Evolutionary conservation across 768 basidiomycete genomes (phyloP).

Genomic region (Tulasnella calospora): DNA sequence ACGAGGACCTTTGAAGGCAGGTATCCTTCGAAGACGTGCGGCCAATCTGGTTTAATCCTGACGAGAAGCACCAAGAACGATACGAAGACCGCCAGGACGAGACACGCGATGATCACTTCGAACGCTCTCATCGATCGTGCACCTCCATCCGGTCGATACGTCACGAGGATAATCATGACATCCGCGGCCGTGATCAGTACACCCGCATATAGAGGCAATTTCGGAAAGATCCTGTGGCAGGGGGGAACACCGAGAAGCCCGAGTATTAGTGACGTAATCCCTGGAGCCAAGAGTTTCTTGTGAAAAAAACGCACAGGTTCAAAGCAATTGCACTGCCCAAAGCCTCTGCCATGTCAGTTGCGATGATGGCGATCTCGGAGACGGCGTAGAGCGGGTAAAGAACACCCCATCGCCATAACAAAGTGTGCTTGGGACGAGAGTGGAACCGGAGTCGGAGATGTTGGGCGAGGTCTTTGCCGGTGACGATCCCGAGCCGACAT

Average conservation of each 20-base stretch:
- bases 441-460: conserved; percentile 34
- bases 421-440: conserved; percentile 23
- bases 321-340: conserved; percentile 45
- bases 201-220: conserved; percentile 35
- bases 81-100: conserved; percentile 38
- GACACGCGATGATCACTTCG: conserved; percentile 23
- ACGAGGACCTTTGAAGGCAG: conserved; percentile 35
- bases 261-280: not conserved
- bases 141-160: conserved; percentile 25
- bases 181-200: conserved; percentile 37
- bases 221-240: conserved; percentile 31
- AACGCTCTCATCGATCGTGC: conserved; percentile 20
- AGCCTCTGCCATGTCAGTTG: conserved; percentile 43
- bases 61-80: conserved; percentile 43
- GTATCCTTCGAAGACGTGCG: conserved; percentile 41
- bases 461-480: conserved; percentile 34
- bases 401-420: conserved; percentile 30
- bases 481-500: conserved; percentile 40
- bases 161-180: conserved; percentile 36
- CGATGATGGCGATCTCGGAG: conserved; percentile 39
- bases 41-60: conserved; percentile 39
- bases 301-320: conserved; percentile 34
- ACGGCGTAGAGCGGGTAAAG: conserved; percentile 32
- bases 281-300: not conserved
- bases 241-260: not conserved